Evolutionary conservation across 176 grass and related monocot species (phyloP), one percentile per base, ranked within the genome.

Genomic region (Cymbopogon citratus): DNA sequence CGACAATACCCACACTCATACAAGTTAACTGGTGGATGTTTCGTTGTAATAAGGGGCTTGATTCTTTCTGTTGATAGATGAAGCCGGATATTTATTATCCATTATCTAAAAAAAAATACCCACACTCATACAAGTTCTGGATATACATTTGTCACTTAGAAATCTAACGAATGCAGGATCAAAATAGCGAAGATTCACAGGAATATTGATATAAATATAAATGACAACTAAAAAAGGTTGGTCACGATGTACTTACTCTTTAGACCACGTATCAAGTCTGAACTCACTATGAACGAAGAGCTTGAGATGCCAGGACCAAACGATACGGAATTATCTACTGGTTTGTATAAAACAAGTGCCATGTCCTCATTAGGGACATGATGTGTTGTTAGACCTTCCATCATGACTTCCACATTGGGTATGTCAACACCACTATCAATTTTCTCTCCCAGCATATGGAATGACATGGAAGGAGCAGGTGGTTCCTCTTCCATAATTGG

Each of bases 301-400:
- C 75, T 90, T 36, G 90, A 71, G 24, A 74, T 79, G 84, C 57
- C 63, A 56, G 79, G 54, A 26, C 68, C 43, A 71, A 86, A 64
- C 41, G 66, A 6, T 34, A 31, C 16, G 65, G 60, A 33, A 26
- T 75, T 31, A 49, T 98, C 73, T 59, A 85, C 44, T 52, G 92
- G 75, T 33, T 90, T 91, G 81, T 98, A 98, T 40, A 94, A 64
- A 74, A 98, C 90, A 65, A 98, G 82, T n/a, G 95, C 51, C 86
- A 71, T 88, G 69, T 91, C 81, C 63, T 88, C 88, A 62, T 36
- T 56, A 23, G 82, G 75, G 10, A 41, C 10, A 85, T 77, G 40
- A 36, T 75, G 75, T 77, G 85, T 45, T 26, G 73, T 80, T 49
- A 15, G 35, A 72, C 48, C 77, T 40, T 76, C 83, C 66, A 87